A percentile compares a stretch with the other conserved stretches of the same genome.
These are phyloP conservation scores for Exophiala mesophila DNA, from an alignment of 2,329 filamentous ascomycete genomes.

Conservation along the genomic window DNA sequence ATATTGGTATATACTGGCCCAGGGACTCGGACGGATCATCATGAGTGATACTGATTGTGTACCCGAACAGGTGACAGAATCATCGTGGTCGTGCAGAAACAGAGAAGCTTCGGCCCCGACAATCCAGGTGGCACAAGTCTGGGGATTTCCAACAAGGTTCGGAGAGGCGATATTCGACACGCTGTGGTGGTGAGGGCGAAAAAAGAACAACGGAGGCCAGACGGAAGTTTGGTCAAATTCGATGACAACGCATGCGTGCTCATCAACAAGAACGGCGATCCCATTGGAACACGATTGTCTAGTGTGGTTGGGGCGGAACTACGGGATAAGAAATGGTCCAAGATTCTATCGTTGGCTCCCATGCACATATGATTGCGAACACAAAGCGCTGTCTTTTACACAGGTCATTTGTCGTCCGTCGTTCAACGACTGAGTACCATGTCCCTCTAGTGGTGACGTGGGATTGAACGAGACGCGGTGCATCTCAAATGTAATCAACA, in stretches of 20 bases:
- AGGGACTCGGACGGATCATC: background rate
- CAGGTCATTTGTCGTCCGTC: too few species aligned
- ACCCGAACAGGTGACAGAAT: constrained; percentile 77
- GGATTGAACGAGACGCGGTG: too few species aligned
- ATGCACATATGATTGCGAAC: constrained; percentile 54
- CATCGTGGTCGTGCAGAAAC: constrained; percentile 95
- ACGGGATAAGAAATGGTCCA: constrained; percentile 92
- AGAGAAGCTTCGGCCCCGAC: constrained; percentile 70
- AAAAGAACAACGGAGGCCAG: constrained; percentile 79
- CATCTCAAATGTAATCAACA: too few species aligned
- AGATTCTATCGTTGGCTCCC: constrained; percentile 92
- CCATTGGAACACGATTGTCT: constrained; percentile 86
- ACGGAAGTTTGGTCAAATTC: constrained; percentile 87
- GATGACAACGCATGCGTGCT: constrained; percentile 98
- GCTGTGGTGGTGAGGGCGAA: constrained; percentile 88
- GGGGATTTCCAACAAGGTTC: constrained; percentile 84
- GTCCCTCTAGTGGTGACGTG: background rate
- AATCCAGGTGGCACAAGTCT: constrained; percentile 58
- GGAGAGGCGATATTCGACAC: constrained; percentile 92
- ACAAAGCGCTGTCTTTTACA: too few species aligned
- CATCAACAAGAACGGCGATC: constrained; percentile 94
- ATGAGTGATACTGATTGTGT: background rate
- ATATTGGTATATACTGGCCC: constrained; percentile 63
- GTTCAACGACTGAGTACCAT: too few species aligned
- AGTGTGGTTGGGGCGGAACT: constrained; percentile 86